phyloP scores from a whole-genome alignment of 2,329 filamentous ascomycete genomes.

The Emmonsiellopsis sp. region DNA sequence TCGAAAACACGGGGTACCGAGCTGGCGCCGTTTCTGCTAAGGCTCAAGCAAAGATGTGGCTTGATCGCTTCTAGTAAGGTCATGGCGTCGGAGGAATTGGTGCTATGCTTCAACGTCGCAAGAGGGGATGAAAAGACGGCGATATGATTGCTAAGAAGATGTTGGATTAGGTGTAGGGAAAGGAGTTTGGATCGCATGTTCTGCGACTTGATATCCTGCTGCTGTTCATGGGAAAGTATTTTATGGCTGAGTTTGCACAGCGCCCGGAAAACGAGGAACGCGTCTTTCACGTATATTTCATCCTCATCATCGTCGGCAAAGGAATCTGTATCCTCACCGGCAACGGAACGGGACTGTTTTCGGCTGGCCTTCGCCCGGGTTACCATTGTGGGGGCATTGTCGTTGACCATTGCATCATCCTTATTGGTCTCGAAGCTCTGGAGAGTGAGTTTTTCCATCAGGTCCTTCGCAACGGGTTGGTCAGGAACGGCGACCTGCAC shows the following conservation, averaged over 20 bases:
- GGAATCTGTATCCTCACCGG: constrained; percentile 30
- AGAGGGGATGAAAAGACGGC: constrained; percentile 82
- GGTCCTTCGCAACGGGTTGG: constrained; percentile 43
- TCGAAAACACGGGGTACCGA: constrained; percentile 88
- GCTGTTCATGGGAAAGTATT: constrained; percentile 75
- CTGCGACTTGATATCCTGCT: constrained; percentile 85
- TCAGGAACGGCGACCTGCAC: constrained; percentile 24
- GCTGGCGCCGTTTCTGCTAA: constrained; percentile 91
- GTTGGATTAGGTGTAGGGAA: constrained; percentile 90
- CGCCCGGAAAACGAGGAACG: constrained; percentile 91
- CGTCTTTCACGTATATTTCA: constrained; percentile 93
- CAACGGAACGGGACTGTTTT: constrained; percentile 34
- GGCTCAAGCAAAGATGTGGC: constrained; percentile 89
- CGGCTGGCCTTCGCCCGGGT: constrained; percentile 46
- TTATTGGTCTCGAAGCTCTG: constrained; percentile 61
- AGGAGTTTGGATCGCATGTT: constrained; percentile 96
- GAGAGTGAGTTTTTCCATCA: constrained; percentile 52
- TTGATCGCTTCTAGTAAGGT: constrained; percentile 91
- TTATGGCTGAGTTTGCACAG: constrained; percentile 98
- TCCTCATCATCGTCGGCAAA: constrained; percentile 61
- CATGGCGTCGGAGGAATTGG: constrained; percentile 70
- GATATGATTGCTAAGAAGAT: constrained; percentile 88
- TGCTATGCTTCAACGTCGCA: constrained; percentile 86
- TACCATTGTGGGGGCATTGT: constrained; percentile 59
- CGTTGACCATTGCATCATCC: constrained; percentile 56